A percentile compares a stretch with the other conserved stretches of the same genome.
These are phyloP conservation scores for Penicillium samsonianum DNA, from an alignment of 495 filamentous ascomycete species.

Conservation along the genomic window DNA sequence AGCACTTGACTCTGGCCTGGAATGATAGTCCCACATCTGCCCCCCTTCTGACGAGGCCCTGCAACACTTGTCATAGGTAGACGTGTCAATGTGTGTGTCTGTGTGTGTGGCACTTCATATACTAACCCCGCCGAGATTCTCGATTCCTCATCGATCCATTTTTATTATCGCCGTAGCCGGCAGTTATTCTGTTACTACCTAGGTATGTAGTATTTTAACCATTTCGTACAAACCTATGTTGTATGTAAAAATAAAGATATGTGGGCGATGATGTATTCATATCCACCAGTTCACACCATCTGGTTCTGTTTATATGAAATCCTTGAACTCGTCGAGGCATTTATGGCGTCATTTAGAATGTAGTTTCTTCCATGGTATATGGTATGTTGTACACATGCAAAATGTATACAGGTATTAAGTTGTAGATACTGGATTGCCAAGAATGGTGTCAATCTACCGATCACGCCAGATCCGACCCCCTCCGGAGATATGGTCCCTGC, in stretches of 20 bases:
- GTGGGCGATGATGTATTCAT: slow-evolving; percentile 2
- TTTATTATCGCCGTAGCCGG: slow-evolving; percentile 7
- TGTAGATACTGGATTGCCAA: not conserved
- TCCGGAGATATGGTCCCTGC: slow-evolving; percentile 24
- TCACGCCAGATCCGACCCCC: slow-evolving; percentile 22
- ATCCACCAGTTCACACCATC: slow-evolving; percentile 5
- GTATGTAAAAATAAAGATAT: too few relatives aligned
- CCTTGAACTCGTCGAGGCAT: slow-evolving; percentile 3
- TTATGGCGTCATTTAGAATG: slow-evolving; percentile 10
- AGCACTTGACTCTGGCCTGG: slow-evolving; percentile 3
- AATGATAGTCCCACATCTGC: not conserved
- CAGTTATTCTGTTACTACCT: not conserved
- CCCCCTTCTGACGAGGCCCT: not conserved
- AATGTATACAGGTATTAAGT: not conserved
- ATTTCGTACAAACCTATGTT: not conserved
- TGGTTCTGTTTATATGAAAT: slow-evolving; percentile 4
- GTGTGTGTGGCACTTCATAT: slow-evolving; percentile 3
- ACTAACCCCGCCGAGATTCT: not conserved
- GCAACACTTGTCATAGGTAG: not conserved
- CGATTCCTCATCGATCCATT: not conserved
- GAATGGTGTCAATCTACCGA: not conserved
- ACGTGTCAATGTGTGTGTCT: not conserved
- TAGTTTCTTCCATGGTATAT: not conserved
- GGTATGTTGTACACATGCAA: not conserved
- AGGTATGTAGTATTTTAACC: not conserved